Percentiles rank a stretch among this genome's conserved stretches.
Evolutionary conservation across 345 rosid species (phyloP).

Genomic region (Alliaria petiolata): DNA sequence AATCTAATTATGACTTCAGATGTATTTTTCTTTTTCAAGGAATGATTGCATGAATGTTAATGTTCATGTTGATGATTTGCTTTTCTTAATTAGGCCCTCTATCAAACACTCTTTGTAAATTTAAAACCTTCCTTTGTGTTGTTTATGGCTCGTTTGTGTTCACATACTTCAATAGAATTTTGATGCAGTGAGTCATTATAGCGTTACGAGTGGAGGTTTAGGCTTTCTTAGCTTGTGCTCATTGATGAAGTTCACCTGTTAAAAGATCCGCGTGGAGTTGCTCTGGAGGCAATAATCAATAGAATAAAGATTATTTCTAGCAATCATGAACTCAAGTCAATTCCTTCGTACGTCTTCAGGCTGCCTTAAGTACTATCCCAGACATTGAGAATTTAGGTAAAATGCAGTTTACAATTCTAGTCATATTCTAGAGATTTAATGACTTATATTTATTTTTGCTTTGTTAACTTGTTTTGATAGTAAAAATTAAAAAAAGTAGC

Average conservation of each 20-base stretch:
- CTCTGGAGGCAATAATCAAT: slow-evolving; percentile 91
- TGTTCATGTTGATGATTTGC: not conserved
- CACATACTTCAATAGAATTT: slow-evolving; percentile 97
- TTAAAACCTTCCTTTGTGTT: not conserved
- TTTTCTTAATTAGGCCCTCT: not conserved
- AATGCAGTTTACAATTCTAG: slow-evolving; percentile 10
- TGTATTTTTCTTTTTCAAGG: not conserved
- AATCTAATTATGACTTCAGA: not conserved
- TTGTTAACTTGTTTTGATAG: not conserved
- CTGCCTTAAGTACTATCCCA: slow-evolving; percentile 93
- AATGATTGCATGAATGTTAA: not conserved
- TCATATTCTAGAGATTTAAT: slow-evolving; percentile 10
- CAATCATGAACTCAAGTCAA: slow-evolving; percentile 65
- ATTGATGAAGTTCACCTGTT: slow-evolving; percentile 96
- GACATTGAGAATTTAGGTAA: slow-evolving; percentile 90
- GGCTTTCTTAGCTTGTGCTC: slow-evolving; percentile 83
- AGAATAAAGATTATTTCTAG: slow-evolving; percentile 84
- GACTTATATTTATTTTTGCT: not conserved
- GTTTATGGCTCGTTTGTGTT: slow-evolving; percentile 12
- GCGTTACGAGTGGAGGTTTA: slow-evolving; percentile 84
- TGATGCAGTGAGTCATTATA: slow-evolving; percentile 91
- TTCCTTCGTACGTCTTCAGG: slow-evolving; percentile 78
- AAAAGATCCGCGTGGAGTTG: slow-evolving; percentile 96
- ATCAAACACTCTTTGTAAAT: not conserved
- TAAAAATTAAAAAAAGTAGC: not conserved